Evolutionary conservation across 108 stramenopile species (phyloP).

Genomic region (Stephanodiscus triporus): DNA sequence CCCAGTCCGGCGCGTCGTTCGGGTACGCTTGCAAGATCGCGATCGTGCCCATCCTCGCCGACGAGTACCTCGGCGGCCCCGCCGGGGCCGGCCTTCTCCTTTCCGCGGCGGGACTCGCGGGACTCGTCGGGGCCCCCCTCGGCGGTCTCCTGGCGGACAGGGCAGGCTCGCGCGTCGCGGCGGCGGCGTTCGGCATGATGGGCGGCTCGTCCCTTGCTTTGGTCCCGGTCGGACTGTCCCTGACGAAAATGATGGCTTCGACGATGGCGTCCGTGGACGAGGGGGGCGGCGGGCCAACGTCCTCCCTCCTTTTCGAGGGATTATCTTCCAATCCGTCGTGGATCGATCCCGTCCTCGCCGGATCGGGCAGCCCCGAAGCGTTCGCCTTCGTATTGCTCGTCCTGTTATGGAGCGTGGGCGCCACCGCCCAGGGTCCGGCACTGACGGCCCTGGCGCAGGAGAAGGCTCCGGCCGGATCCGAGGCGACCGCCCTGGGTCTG

Average conservation of each 20-base stretch:
- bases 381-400: constrained; percentile 54
- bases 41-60: constrained; percentile 66
- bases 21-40: constrained; percentile 84
- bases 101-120: constrained; percentile 71
- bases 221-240: constrained; percentile 57
- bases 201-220: constrained; percentile 49
- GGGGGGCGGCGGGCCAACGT: neutral
- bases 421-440: constrained; percentile 72
- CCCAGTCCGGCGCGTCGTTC: constrained; percentile 66
- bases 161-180: constrained; percentile 50
- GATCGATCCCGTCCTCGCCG: constrained; percentile 9
- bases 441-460: constrained; percentile 67
- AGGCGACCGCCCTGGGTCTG: constrained; percentile 72
- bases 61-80: constrained; percentile 61
- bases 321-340: neutral
- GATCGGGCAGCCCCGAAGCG: constrained; percentile 25
- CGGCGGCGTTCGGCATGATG: constrained; percentile 50
- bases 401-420: constrained; percentile 64
- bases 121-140: constrained; percentile 65
- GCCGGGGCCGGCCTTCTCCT: constrained; percentile 66
- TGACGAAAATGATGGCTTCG: neutral
- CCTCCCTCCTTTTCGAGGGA: neutral
- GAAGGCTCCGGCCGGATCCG: constrained; percentile 54
- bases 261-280: constrained; percentile 3
- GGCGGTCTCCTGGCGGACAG: constrained; percentile 63